Base-by-base conservation (phyloP, 176 grass and related monocot genomes). In the Carex parvula region DNA sequence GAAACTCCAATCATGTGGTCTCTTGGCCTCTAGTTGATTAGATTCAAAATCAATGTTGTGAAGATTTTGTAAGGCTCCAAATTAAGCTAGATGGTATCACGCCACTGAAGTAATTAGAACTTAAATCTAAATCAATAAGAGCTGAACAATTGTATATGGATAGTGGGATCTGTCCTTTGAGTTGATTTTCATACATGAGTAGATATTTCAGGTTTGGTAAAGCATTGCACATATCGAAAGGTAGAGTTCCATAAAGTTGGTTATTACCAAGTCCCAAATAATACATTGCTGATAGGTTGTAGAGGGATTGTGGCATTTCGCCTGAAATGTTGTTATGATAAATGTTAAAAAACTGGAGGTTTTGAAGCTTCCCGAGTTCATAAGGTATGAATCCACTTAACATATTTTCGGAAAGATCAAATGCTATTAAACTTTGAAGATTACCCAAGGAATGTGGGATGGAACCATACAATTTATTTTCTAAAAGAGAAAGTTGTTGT, bases 281-380 rank as follows among this genome's bases (percentile, higher is more conserved):
- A 12, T 84, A 16, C 41, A 89, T 20, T 63, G 70, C 84, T 50
- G 86, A 64, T 11, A 64, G 82, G 3, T 85, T 79, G 8, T 64
- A 85, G 14, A 92, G n/a, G 3, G 90, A 69, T 16, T 24, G 0
- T 39, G 87, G 90, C 58, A 92, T 89, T 21, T 85, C 81, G 24
- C 90, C 87, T 62, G 77, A 92, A 11, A 89, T 42, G 17, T 35
- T 68, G 30, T 92, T 92, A 87, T 30, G 0, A 3, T 0, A 60
- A 50, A 57, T 0, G 2, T 2, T 54, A n/a, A 15, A 15, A 4
- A 1, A 13, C 0, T 5, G 4, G 8, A 89, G 5, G 3, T 37
- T 60, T 30, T 0, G 0, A 42, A 82, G 53, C 10, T 82, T 56
- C 18, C 79, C 79, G 0, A 82, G 11, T 3, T 14, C 0, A 5